Evolutionary conservation across 163 green algal species (phyloP).

Genomic region (Scenedesmus sp.): DNA sequence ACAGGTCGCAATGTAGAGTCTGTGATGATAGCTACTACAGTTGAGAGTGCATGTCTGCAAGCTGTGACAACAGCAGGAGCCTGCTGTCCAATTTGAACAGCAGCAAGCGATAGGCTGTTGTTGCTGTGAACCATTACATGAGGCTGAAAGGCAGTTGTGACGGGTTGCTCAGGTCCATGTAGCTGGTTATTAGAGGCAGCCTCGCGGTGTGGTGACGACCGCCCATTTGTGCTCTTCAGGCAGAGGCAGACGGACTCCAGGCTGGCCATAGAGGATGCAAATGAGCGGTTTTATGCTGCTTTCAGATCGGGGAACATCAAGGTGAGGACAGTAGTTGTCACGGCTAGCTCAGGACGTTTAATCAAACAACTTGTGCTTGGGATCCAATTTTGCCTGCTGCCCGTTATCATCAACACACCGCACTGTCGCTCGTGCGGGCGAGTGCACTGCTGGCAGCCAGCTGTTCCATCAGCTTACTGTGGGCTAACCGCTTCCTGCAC

Average conservation of each 20-base stretch:
- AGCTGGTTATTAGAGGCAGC: background rate
- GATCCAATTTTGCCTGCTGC: too few relatives aligned
- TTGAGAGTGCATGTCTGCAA: background rate
- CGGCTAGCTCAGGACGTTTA: background rate
- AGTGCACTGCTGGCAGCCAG: background rate
- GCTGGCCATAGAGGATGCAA: conserved; percentile 88
- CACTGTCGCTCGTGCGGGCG: background rate
- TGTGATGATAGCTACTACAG: background rate
- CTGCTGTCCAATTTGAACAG: background rate
- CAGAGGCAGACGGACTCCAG: conserved; percentile 66
- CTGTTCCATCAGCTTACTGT: background rate
- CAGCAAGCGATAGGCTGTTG: background rate
- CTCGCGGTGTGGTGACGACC: background rate
- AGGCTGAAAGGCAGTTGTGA: too few relatives aligned
- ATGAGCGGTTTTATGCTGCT: conserved; percentile 87
- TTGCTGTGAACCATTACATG: background rate
- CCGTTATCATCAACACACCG: too few relatives aligned
- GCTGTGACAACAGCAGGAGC: conserved; percentile 2
- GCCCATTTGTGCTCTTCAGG: conserved; percentile 47
- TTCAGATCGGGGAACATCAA: conserved; percentile 74
- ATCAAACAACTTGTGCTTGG: background rate
- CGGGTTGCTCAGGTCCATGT: too few relatives aligned
- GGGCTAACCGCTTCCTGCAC: background rate
- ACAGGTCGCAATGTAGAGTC: background rate
- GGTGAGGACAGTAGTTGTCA: conserved; percentile 16